Evolutionary conservation across 495 filamentous ascomycete genomes (phyloP), one percentile per base, ranked within the genome.

Genomic region (Chaetomium cochliodes): DNA sequence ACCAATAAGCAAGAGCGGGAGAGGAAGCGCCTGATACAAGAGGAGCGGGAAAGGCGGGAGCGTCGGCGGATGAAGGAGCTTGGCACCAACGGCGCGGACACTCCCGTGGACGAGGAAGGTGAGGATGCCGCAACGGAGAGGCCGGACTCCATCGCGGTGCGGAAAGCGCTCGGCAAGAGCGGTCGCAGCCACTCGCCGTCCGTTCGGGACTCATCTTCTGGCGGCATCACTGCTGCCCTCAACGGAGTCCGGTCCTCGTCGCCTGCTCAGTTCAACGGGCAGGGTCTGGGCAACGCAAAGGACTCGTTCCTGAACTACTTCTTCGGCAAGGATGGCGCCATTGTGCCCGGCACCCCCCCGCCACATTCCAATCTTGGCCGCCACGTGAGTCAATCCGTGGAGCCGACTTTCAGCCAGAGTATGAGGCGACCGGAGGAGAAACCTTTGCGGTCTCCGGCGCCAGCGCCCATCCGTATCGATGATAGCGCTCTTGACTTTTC

Each of bases 221-320:
- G 82, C 69, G 87, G 88, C 44, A 84, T 92, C 62, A 74, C 84
- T 58, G 82, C 86, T 23, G 81, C 86, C 9, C 72, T 93, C 67
- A 94, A 93, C 70, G 88, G 90, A 13, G 71, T 69, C 46, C 84
- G 90, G 46, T 80, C 87, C 22, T 76, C 78, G 56, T 88, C 90
- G 25, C 88, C 90, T 28, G 79, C 84, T 11, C 80, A 81, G 62
- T 87, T 87, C 55, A 80, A 81, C 70, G 73, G 73, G 16, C 81
- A 81, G 62, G 71, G 72, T 3, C 41, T 74, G 65, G 83, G 82
- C 30, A 74, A 69, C 54, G 79, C 83, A 49, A 86, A 88, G 47
- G 96, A 98, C 78, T 93, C 92, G 0, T 98, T 98, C 79, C 76
- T 98, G 59, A 97, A 93, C 74, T 98, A 98, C 74, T 98, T 98